Evolutionary conservation across 805 yeast species (phyloP).

Genomic region (Teunomyces lycoperdinae): DNA sequence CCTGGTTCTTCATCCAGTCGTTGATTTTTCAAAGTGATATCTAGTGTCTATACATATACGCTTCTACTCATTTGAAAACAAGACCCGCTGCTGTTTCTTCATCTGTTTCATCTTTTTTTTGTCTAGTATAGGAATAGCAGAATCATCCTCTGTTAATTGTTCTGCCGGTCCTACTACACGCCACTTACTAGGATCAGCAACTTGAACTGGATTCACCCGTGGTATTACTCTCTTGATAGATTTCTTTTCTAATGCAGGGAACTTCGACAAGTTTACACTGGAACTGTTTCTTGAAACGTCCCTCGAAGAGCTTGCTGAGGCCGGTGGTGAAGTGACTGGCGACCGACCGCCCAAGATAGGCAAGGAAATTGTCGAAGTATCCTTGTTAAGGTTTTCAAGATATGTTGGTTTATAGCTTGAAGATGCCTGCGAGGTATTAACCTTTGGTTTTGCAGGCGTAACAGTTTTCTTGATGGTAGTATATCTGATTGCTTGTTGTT

Average conservation of each 20-base stretch:
- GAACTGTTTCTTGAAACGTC: conserved; percentile 11
- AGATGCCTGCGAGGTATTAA: conserved; percentile 17
- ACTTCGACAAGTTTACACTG: conserved; percentile 25
- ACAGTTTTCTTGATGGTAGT: conserved; percentile 28
- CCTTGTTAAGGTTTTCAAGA: conserved; percentile 20
- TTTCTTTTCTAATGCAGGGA: conserved; percentile 51
- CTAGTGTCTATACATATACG: not conserved
- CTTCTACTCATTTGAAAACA: conserved; percentile 3
- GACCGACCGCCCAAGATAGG: conserved; percentile 19
- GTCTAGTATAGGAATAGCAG: conserved; percentile 7
- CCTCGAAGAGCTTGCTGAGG: conserved; percentile 6
- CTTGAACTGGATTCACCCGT: conserved; percentile 51
- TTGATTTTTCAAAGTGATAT: no score
- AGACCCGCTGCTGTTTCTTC: conserved; percentile 11
- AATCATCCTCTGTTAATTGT: not conserved
- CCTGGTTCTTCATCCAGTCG: not conserved
- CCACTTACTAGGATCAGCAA: conserved; percentile 25
- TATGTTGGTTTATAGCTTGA: conserved; percentile 29
- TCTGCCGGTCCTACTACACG: conserved; percentile 11
- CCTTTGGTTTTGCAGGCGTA: conserved; percentile 10
- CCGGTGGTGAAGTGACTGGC: not conserved
- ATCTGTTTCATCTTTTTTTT: conserved; percentile 10
- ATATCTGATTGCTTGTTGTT: conserved; percentile 31
- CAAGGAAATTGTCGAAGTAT: conserved; percentile 21
- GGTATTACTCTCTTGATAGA: conserved; percentile 43